Evolutionary conservation across 1,284 basidiomycete genomes (phyloP), one percentile per base, ranked within the genome.

Genomic region (Pseudozyma pruni): DNA sequence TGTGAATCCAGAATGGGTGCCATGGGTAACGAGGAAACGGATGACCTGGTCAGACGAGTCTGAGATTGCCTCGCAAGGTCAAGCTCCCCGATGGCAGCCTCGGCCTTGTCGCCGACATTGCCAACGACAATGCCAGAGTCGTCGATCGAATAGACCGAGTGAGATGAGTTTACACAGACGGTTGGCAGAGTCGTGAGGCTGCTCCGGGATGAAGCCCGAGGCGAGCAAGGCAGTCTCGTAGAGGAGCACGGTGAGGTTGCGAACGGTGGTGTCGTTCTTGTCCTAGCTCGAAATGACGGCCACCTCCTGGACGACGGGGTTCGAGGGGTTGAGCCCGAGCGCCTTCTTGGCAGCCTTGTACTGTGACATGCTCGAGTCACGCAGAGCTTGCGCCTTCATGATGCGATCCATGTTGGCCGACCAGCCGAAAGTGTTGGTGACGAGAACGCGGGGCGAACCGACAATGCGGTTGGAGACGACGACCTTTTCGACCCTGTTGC

Each of bases 361-460:
- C 43, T 93, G 94, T 27, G 94, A 97, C 95, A 98, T 97, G 67
- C 92, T 94, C 22, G 94, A 94, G 84, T 98, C 95, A 78, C 95
- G 92, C 62, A 98, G 90, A 43, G 95, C 95, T 86, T 98, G 96
- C 16, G 95, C 94, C 86, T 97, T 97, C 96, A 98, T 98, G 88
- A 98, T 97, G 84, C 95, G 91, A 85, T 97, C 90, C 94, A 98
- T 97, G 89, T 98, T 98, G 73, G 94, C 94, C 43, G 94, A 97
- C 96, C 96, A 98, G 67, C 95, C 94, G 84, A 97, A 98, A 84
- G 97, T 94, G 71, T 94, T 95, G 73, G 96, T 98, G 83, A 98
- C 95, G 11, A 82, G 62, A 19, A 81, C 80, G 39, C 77, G 80
- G 31, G 80, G 80, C 51, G 80, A 82, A 62, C 78, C 79, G 63